Base-by-base conservation (phyloP, 2,329 filamentous ascomycete species). In the Thelonectria blattea region DNA sequence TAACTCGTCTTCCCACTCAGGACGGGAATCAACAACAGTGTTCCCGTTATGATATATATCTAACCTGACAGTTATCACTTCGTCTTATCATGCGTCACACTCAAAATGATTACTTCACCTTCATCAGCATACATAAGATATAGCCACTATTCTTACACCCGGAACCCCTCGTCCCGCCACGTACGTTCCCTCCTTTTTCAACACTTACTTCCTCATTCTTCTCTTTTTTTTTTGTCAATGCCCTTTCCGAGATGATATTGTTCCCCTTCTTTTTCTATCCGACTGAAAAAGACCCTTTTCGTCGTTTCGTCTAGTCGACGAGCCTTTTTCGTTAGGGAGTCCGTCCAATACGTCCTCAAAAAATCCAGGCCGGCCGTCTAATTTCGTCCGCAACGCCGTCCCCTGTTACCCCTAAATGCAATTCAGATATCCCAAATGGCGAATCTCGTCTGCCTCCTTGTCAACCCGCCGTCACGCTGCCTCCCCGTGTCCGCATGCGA, bases 301-400 rank as follows among this genome's bases (percentile, higher is more conserved):
- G 34, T 22, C 43, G 20, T 47, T 18, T 17, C 34, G 17, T 47
- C 37, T 49, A 32, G 18, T 17, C n/a, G 17, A 39, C 51, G 39
- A 39, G 39, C 52, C 52, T 49, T 30, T 43, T 43, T 50, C 45
- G n/a, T 48, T 43, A 56, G 52, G 39, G 45, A 20, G n/a, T 52
- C 48, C 32, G 51, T 42, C 47, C 48, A 41, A 58, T 34, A 60
- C 51, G 6, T 24, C 34, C 52, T 39, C 27, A 30, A 30, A 52
- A 27, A 45, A 17, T 52, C 52, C 52, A 24, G 56, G 66, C 60
- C 63, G 61, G n/a, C n/a, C 61, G 61, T 70, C 68, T 70, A 70
- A 70, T 64, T 43, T 60, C 65, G 17, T 70, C 68, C 63, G 43
- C 68, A 71, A 71, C 68, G 68, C 68, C 68, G 61, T 70, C 65